Base-by-base conservation (phyloP, 192 early-diverging fungal genomes). In the Coemansia sp. region DNA sequence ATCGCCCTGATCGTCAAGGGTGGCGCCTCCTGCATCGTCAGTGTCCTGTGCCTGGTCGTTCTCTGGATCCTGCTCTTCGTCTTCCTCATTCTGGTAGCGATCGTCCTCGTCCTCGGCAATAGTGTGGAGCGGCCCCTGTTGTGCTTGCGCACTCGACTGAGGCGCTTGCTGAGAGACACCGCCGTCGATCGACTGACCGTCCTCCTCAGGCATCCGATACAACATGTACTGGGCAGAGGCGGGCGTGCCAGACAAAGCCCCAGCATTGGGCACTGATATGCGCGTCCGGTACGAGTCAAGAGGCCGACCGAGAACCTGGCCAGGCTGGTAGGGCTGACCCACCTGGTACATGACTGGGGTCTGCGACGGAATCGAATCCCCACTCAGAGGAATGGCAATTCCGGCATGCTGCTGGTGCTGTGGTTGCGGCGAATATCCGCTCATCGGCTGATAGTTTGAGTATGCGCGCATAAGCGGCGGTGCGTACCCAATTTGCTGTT, bases 271-370 rank as follows among this genome's bases (percentile, higher is more conserved):
- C 18, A 70, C 73, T 0, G 77, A 22, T 43, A 78, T 11, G 27
- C 81, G 74, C 50, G 81, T 64, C 62, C 81, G 81, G 47, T 78
- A 84, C 33, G 74, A 33, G 61, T 79, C 77, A 20, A 84, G 49
- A 16, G 74, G 46, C 52, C 81, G 69, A 3, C 81, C 81, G 4
- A 84, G 77, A 5, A 84, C 81, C 65, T 84, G 77, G 16, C 81
- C 81, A 0, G 81, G 81, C 74, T 84, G 81, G 68, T 84, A 84
- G 18, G 81, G 81, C 62, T 84, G 81, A 6, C 81, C 77, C 40
- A 76, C 66, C 40, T 78, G 70, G 65, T 83, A 83, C 81, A 83
- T 73, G 29, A 70, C 64, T 0, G 72, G 61, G 0, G 68, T 58
- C 31, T 68, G 63, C 11, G 52, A 64, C 44, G 75, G 29, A 62